Conservation (phyloP, 176 grass and related monocot genomes). For the Guadua angustifolia region DNA sequence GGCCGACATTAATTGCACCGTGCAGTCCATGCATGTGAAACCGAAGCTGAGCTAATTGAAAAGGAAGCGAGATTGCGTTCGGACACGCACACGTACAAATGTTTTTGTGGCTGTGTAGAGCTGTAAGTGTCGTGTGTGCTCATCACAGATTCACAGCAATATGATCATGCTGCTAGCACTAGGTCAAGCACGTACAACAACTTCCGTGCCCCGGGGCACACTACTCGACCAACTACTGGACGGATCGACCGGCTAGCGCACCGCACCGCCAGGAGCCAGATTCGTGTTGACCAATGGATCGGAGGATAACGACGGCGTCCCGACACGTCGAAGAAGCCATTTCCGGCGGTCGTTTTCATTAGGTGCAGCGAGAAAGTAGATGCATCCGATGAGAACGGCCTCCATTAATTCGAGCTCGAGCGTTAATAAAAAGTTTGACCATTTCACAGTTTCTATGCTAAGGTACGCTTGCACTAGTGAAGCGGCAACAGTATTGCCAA, state of each 20-base stretch:
- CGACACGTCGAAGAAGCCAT: background rate
- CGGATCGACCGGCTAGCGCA: background rate
- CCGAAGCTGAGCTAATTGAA: background rate
- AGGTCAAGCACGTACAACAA: background rate
- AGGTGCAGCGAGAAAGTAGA: background rate
- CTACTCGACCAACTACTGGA: background rate
- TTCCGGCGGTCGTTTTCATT: constrained; percentile 28
- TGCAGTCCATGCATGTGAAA: background rate
- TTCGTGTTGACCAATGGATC: background rate
- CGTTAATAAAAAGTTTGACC: too few relatives aligned
- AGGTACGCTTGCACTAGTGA: background rate
- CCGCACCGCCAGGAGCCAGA: background rate
- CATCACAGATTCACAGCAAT: background rate
- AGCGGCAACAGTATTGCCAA: background rate
- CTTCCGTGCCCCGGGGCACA: background rate
- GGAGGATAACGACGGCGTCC: constrained; percentile 4
- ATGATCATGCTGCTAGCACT: background rate
- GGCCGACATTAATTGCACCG: background rate
- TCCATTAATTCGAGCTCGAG: too few relatives aligned
- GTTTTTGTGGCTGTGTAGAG: background rate
- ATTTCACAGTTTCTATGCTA: too few relatives aligned
- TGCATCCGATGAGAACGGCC: background rate
- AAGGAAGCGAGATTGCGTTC: background rate
- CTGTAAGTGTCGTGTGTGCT: background rate
- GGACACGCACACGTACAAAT: background rate